Percentiles rank a stretch among this genome's conserved stretches.
Evolutionary conservation across 179 eudicot genomes (phyloP).

Genomic region (Beta lomatogona): DNA sequence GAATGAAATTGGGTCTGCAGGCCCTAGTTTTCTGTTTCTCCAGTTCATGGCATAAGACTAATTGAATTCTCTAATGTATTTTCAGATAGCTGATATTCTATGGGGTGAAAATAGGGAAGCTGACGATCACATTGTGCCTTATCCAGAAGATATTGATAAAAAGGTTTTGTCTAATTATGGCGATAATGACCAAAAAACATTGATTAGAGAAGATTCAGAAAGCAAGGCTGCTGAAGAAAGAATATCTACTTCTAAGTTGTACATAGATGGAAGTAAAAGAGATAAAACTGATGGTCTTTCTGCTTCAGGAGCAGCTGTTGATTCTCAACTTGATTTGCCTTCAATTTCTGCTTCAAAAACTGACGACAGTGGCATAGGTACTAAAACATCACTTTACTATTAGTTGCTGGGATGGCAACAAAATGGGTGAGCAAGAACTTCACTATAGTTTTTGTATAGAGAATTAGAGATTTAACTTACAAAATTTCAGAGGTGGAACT

Average conservation of each 20-base stretch:
- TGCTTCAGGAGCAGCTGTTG: constrained; percentile 30
- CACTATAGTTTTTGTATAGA: constrained; percentile 11
- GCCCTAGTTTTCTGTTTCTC: neutral
- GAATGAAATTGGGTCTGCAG: neutral
- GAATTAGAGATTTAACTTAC: constrained; percentile 17
- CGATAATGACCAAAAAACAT: constrained; percentile 39
- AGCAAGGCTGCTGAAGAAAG: constrained; percentile 45
- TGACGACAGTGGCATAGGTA: constrained; percentile 44
- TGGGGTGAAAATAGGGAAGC: constrained; percentile 76
- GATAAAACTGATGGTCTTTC: constrained; percentile 37
- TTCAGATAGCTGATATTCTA: constrained; percentile 72
- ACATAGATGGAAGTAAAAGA: constrained; percentile 34
- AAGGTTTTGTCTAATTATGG: constrained; percentile 39
- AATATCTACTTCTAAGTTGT: constrained; percentile 30
- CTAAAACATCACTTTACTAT: constrained; percentile 33
- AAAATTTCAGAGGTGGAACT: neutral
- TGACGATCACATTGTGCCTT: constrained; percentile 78
- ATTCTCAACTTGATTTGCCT: constrained; percentile 43
- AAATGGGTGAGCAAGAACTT: constrained; percentile 21
- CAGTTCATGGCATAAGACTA: neutral
- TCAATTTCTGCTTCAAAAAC: constrained; percentile 39
- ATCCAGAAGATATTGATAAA: constrained; percentile 55
- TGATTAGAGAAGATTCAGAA: constrained; percentile 37
- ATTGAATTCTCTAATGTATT: constrained; percentile 23
- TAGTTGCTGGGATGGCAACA: constrained; percentile 35